These are phyloP conservation scores for Fraxinus excelsior DNA, from an alignment of 257 asterid species.

Conservation along the genomic window DNA sequence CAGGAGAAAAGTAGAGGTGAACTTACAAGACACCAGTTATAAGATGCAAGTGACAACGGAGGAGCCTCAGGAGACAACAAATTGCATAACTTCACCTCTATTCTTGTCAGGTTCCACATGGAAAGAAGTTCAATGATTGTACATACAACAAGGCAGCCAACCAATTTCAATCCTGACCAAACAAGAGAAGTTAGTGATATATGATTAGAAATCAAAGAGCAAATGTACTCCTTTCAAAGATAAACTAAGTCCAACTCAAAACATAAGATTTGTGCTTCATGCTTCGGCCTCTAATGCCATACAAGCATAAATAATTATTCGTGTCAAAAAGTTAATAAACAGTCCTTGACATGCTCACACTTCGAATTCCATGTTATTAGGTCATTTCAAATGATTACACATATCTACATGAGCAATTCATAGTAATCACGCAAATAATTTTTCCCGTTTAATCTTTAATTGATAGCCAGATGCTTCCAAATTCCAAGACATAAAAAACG, in stretches of 20 bases:
- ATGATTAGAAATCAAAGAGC: not conserved
- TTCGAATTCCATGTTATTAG: too few relatives aligned
- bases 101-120: slow-evolving; percentile 98
- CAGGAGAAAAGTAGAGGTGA: slow-evolving; percentile 16
- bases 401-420: too few relatives aligned
- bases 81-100: slow-evolving; percentile 94
- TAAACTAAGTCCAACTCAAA: slow-evolving; percentile 15
- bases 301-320: too few relatives aligned
- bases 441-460: not conserved
- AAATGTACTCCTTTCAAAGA: not conserved
- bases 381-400: too few relatives aligned
- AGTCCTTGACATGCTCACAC: too few relatives aligned
- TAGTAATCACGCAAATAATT: not conserved
- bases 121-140: slow-evolving; percentile 81
- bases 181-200: slow-evolving; percentile 2
- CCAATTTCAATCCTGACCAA: slow-evolving; percentile 65
- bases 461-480: not conserved
- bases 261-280: slow-evolving; percentile 9
- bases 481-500: not conserved
- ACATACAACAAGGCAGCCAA: slow-evolving; percentile 60
- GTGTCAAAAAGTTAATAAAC: too few relatives aligned
- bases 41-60: slow-evolving; percentile 80
- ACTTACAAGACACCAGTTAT: slow-evolving; percentile 97
- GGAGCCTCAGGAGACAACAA: slow-evolving; percentile 95
- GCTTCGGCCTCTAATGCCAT: slow-evolving; percentile 4